Percentiles rank a stretch among this genome's conserved stretches.
Evolutionary conservation across 148 eudicot species (phyloP).

Genomic region (Bassia scoparia): DNA sequence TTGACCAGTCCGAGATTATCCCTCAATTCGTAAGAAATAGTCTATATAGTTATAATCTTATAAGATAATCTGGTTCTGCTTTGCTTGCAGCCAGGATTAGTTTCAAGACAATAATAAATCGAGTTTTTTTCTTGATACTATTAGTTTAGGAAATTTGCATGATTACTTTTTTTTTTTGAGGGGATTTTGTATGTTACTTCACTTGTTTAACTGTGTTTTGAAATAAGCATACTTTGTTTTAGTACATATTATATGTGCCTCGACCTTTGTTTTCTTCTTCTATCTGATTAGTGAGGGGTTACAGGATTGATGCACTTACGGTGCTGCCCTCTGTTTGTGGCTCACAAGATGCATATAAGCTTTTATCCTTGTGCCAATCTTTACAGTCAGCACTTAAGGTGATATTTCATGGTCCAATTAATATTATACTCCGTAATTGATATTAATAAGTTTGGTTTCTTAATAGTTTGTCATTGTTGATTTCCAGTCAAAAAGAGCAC

Average conservation of each 20-base stretch:
- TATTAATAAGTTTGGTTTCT: slow-evolving; percentile 4
- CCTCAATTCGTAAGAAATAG: not conserved
- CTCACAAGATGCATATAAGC: slow-evolving; percentile 82
- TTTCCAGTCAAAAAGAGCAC: slow-evolving; percentile 66
- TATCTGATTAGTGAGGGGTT: slow-evolving; percentile 23
- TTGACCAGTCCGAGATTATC: not conserved
- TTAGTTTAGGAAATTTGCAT: not conserved
- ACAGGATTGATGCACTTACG: slow-evolving; percentile 90
- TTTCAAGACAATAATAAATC: not conserved
- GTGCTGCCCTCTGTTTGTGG: slow-evolving; percentile 73
- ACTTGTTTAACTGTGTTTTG: not conserved
- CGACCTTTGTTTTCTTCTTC: not conserved
- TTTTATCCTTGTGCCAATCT: slow-evolving; percentile 74
- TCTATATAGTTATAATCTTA: not conserved
- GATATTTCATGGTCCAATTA: slow-evolving; percentile 1
- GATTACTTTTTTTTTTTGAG: no score
- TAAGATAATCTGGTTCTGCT: not conserved
- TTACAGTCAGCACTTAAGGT: slow-evolving; percentile 83
- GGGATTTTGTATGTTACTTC: no score
- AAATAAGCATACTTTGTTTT: no score
- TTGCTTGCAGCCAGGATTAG: not conserved
- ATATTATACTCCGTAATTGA: not conserved
- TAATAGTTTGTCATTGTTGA: slow-evolving; percentile 23
- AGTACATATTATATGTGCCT: not conserved
- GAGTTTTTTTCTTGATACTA: not conserved